Conservation (phyloP, 495 filamentous ascomycete genomes). For the Podospora tetraspora region DNA sequence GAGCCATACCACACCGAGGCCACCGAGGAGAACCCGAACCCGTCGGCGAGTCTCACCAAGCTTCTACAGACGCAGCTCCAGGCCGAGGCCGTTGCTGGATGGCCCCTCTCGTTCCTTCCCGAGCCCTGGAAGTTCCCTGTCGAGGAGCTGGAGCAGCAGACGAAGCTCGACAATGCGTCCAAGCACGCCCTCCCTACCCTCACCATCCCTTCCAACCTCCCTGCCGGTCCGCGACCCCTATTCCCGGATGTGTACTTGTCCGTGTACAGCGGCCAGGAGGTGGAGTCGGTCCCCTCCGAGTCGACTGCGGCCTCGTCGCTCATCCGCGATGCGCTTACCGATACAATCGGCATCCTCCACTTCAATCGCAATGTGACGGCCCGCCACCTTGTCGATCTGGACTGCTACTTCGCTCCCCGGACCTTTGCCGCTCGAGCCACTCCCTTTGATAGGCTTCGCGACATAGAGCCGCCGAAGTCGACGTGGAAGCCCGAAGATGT, state of each 20-base stretch:
- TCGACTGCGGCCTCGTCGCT: constrained; percentile 72
- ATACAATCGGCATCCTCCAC: constrained; percentile 91
- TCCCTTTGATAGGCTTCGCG: constrained; percentile 80
- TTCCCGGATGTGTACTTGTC: constrained; percentile 94
- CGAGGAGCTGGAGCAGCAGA: constrained; percentile 44
- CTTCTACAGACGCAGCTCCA: constrained; percentile 83
- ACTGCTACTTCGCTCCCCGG: constrained; percentile 82
- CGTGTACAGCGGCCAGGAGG: constrained; percentile 79
- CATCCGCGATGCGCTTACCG: constrained; percentile 77
- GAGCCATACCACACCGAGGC: constrained; percentile 67
- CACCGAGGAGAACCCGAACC: constrained; percentile 31
- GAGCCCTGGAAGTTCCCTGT: constrained; percentile 66
- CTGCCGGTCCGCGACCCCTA: constrained; percentile 64
- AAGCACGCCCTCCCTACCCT: constrained; percentile 76
- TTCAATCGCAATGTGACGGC: constrained; percentile 85
- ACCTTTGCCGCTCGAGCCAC: constrained; percentile 92
- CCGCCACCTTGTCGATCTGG: constrained; percentile 85
- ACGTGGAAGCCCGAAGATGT: constrained; percentile 99
- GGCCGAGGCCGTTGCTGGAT: constrained; percentile 59
- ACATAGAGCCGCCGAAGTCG: constrained; percentile 62
- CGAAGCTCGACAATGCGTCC: constrained; percentile 51
- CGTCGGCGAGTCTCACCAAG: constrained; percentile 61
- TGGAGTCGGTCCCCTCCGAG: constrained; percentile 82
- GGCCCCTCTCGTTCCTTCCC: constrained; percentile 78
- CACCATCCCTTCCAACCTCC: constrained; percentile 65